Conservation (phyloP, 75 land plant genomes). For the Chamaecyparis obtusa region DNA sequence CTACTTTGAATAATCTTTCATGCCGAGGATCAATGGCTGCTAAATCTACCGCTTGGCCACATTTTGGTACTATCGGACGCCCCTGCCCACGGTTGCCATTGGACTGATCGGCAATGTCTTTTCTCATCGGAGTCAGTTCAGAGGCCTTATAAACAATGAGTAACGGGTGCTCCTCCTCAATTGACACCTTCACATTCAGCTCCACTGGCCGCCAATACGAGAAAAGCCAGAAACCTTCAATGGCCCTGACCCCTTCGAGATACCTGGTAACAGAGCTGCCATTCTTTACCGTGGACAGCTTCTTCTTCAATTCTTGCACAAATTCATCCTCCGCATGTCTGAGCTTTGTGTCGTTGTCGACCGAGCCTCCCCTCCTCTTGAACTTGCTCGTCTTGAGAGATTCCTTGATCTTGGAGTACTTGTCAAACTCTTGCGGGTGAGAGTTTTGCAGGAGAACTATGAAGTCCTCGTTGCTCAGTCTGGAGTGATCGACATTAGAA, state of each 20-base stretch:
- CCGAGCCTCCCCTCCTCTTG: too few species aligned
- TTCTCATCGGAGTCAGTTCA: conserved; percentile 14
- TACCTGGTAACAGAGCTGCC: not conserved
- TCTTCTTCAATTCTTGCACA: not conserved
- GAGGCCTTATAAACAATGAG: conserved; percentile 18
- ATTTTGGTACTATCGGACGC: not conserved
- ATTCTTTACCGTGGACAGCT: not conserved
- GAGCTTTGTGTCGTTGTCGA: not conserved
- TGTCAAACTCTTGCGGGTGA: not conserved
- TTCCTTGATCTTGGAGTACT: not conserved
- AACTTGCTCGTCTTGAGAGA: not conserved
- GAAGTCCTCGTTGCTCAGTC: not conserved
- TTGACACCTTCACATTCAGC: not conserved
- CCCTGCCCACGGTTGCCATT: not conserved
- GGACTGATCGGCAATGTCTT: not conserved
- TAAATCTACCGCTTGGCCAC: not conserved
- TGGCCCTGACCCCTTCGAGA: not conserved
- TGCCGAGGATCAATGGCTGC: not conserved
- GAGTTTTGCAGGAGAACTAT: not conserved
- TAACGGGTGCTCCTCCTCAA: not conserved
- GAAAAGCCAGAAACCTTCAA: not conserved
- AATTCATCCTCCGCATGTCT: not conserved
- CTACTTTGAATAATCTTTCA: conserved; percentile 3
- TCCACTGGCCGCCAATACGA: not conserved
- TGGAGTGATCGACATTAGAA: not conserved